These are phyloP conservation scores for Diaporthe sp. DNA, from an alignment of 2,329 filamentous ascomycete genomes.

Conservation along the genomic window DNA sequence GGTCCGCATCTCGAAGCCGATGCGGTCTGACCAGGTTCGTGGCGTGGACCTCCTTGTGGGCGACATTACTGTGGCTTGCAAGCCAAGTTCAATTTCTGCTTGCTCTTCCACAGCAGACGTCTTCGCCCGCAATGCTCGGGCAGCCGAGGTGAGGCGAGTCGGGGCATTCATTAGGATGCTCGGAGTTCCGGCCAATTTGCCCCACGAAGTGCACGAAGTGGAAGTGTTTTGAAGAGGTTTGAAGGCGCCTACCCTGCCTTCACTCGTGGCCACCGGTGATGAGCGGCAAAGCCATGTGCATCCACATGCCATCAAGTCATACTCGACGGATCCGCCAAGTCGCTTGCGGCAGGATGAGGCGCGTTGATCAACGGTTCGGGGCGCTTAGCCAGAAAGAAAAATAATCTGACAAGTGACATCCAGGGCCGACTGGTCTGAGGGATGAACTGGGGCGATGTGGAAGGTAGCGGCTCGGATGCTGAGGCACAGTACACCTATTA, in stretches of 20 bases:
- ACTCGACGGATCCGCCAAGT: conserved; percentile 28
- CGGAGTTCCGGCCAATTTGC: conserved; percentile 31
- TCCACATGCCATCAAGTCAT: conserved; percentile 9
- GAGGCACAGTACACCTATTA: background rate
- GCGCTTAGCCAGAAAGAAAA: conserved; percentile 28
- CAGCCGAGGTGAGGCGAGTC: background rate
- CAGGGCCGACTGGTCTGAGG: background rate
- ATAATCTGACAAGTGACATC: conserved; percentile 7
- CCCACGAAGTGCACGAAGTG: conserved; percentile 18
- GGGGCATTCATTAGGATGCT: background rate
- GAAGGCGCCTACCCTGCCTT: background rate
- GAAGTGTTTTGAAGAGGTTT: background rate
- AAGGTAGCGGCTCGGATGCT: background rate
- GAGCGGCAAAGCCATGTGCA: conserved; percentile 17
- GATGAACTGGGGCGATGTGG: background rate
- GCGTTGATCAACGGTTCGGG: conserved; percentile 23
- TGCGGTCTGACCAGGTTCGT: conserved; percentile 8
- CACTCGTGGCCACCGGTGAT: background rate
- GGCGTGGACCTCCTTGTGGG: background rate
- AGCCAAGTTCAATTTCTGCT: conserved; percentile 14
- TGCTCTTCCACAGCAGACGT: conserved; percentile 1
- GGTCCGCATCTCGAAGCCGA: conserved; percentile 1
- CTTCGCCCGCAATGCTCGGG: conserved; percentile 6
- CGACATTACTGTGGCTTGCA: conserved; percentile 19
- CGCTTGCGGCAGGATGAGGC: conserved; percentile 24